Evolutionary conservation across 495 filamentous ascomycete species (phyloP).

Genomic region (Penicillium antarcticum): DNA sequence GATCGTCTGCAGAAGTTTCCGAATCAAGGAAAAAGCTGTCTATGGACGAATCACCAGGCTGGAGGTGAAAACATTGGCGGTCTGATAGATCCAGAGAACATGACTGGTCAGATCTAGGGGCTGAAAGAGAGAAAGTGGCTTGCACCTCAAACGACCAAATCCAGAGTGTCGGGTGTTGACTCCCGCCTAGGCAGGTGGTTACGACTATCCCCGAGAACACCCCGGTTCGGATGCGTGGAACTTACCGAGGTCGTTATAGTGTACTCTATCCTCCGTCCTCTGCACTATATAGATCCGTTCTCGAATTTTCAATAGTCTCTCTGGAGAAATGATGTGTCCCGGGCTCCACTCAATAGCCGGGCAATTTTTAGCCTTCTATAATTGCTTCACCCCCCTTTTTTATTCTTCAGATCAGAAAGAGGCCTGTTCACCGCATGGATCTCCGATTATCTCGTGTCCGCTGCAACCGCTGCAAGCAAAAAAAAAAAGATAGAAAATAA

Average conservation of each 20-base stretch:
- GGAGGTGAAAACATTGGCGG: slow-evolving; percentile 5
- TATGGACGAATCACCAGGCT: slow-evolving; percentile 15
- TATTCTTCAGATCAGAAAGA: neutral
- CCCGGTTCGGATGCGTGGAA: slow-evolving; percentile 13
- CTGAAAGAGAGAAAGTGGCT: slow-evolving; percentile 9
- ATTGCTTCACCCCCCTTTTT: neutral
- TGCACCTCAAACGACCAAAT: slow-evolving; percentile 17
- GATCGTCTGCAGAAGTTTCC: neutral
- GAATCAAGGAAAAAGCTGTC: neutral
- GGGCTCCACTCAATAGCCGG: no score
- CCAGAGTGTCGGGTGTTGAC: slow-evolving; percentile 8
- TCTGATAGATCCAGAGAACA: slow-evolving; percentile 22
- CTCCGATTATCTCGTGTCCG: slow-evolving; percentile 23
- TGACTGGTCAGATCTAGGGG: slow-evolving; percentile 15
- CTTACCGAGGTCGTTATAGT: neutral
- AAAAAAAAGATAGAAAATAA: no score
- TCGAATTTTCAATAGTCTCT: no score
- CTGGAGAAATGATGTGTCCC: no score
- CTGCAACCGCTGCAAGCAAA: slow-evolving; percentile 14
- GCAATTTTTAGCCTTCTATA: no score
- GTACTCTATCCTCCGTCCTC: neutral
- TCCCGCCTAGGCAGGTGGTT: slow-evolving; percentile 4
- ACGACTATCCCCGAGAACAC: neutral
- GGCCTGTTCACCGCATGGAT: neutral
- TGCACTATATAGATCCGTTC: no score